Evolutionary conservation across 805 yeast genomes (phyloP), one percentile per base, ranked within the genome.

Genomic region (Wickerhamomyces rabaulensis): DNA sequence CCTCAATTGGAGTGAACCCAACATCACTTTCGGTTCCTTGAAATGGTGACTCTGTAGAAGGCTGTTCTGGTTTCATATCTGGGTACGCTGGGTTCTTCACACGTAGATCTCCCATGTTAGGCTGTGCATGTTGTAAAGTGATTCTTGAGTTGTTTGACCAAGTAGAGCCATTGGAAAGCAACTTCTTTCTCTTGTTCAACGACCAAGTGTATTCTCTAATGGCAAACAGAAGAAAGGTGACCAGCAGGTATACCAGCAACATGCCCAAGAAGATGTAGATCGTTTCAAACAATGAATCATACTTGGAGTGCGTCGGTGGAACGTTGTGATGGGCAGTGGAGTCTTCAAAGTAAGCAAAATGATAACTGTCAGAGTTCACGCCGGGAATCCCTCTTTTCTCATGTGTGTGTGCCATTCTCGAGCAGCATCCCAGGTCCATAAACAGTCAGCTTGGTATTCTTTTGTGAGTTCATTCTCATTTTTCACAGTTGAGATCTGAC

Each of bases 141-240:
- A 45, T 25, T 6, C 42, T 40, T 6, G 57, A 43, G 7, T 41
- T 43, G 21, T 41, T 47, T 20, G 62, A 51, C 62, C 62, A 52
- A 10, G 35, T 31, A 6, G 59, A 48, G 9, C 55, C 60, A 44
- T 51, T 49, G 4, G 56, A 51, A 13, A 41, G 12, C 36, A 46
- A 40, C n/a, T 49, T 48, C 39, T 49, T 53, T 42, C 57, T 50
- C 15, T 35, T 44, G 21, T 45, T 51, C 48, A 54, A 31, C 16
- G 60, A 56, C 41, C 48, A 52, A 2, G 43, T 38, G 37, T 63
- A 66, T 50, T 66, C 70, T 45, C 69, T 52, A 2, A 63, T 27
- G 2, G 55, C 55, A 46, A 62, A 64, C 7, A 52, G 39, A 2
- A 54, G 21, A 12, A 49, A 54, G 0, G 65, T 50, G 1, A 61